Conservation (phyloP, 169 alveolate species). For the Cytauxzoon felis region DNA sequence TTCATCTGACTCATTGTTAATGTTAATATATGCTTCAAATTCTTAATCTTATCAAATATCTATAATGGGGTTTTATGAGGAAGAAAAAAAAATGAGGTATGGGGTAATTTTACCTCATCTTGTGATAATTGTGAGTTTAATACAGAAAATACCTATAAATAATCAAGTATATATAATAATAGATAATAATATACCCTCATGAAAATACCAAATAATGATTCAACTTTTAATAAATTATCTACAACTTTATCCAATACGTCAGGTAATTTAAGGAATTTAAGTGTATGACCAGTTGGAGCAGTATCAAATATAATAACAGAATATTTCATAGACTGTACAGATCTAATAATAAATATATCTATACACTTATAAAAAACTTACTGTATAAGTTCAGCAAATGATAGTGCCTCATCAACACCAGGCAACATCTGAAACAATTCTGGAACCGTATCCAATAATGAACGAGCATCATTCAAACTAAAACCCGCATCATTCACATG, state of each 20-base stretch:
- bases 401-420: slow-evolving; percentile 98
- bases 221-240: slow-evolving; percentile 83
- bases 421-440: slow-evolving; percentile 94
- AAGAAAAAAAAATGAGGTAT: no score
- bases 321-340: slow-evolving; percentile 90
- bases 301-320: slow-evolving; percentile 96
- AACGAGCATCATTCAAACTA: slow-evolving; percentile 63
- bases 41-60: slow-evolving; percentile 48
- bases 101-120: no score
- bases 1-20: slow-evolving; percentile 55
- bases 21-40: slow-evolving; percentile 21
- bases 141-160: slow-evolving; percentile 32
- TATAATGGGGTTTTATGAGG: no score
- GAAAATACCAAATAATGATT: slow-evolving; percentile 67
- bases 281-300: slow-evolving; percentile 99
- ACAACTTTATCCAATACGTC: slow-evolving; percentile 90
- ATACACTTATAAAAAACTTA: slow-evolving; percentile 19
- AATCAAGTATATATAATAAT: slow-evolving; percentile 27
- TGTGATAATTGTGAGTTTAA: slow-evolving; percentile 25
- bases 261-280: slow-evolving; percentile 95
- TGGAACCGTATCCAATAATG: slow-evolving; percentile 72
- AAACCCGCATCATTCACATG: slow-evolving; percentile 72
- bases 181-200: slow-evolving; percentile 43
- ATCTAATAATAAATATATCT: slow-evolving; percentile 38
- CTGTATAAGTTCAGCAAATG: slow-evolving; percentile 93